A percentile compares a stretch with the other conserved stretches of the same genome.
These are phyloP conservation scores for Amphichorda felina DNA, from an alignment of 2,329 filamentous ascomycete species.

Conservation along the genomic window DNA sequence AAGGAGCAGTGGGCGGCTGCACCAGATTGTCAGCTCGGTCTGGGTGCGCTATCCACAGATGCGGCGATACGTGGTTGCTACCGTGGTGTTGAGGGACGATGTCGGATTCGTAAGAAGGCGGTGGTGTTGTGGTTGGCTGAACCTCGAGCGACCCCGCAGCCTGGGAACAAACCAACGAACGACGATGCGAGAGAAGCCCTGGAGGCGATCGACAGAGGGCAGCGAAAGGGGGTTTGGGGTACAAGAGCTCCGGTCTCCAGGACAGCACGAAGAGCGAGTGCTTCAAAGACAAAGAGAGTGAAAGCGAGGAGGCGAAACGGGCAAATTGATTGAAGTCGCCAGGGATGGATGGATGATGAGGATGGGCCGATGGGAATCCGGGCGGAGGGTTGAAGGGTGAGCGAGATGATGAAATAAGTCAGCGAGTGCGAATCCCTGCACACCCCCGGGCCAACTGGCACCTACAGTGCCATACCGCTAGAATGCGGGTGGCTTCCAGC, in stretches of 20 bases:
- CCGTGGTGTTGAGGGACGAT: neutral
- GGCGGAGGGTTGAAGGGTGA: neutral
- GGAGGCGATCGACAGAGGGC: no score
- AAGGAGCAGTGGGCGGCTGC: neutral
- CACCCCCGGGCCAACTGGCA: neutral
- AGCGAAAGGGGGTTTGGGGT: no score
- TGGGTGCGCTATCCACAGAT: neutral
- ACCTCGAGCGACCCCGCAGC: conserved; percentile 2
- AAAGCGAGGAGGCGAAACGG: neutral
- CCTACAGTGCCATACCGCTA: no score
- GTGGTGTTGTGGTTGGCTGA: conserved; percentile 2
- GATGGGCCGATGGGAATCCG: neutral
- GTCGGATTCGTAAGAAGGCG: conserved; percentile 2
- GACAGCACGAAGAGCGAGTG: neutral
- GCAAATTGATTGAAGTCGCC: neutral
- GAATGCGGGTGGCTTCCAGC: no score
- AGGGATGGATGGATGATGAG: neutral
- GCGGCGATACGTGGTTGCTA: neutral
- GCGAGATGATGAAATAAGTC: conserved; percentile 1
- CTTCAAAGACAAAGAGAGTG: neutral
- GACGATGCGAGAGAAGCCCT: no score
- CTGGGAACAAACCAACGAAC: neutral
- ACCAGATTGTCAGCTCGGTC: no score
- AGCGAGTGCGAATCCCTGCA: neutral
- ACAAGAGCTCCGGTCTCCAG: no score